Evolutionary conservation across 2,329 filamentous ascomycete species (phyloP).

Genomic region (Thielaviopsis populi): DNA sequence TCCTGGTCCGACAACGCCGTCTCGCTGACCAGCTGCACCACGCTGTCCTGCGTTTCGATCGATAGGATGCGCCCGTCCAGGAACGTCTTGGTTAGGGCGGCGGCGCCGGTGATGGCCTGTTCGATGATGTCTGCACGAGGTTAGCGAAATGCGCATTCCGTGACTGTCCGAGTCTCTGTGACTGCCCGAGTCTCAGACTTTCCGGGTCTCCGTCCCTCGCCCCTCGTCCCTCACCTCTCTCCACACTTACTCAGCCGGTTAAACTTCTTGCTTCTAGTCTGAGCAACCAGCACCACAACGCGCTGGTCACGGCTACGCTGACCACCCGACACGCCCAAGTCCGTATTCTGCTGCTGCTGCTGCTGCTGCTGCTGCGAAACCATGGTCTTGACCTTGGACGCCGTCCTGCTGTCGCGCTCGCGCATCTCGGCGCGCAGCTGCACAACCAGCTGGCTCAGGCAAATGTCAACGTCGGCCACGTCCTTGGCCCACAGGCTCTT

Average conservation of each 20-base stretch:
- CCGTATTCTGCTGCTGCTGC: conserved; percentile 9
- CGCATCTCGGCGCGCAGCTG: conserved; percentile 74
- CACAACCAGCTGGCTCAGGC: conserved; percentile 49
- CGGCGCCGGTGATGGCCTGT: conserved; percentile 47
- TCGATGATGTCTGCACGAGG: conserved; percentile 61
- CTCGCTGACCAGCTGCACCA: conserved; percentile 59
- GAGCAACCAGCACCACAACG: conserved; percentile 69
- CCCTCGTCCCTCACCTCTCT: not conserved
- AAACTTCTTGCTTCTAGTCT: conserved; percentile 78
- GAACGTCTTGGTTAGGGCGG: conserved; percentile 53
- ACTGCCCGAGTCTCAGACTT: too few relatives aligned
- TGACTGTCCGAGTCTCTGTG: too few relatives aligned
- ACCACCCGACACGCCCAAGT: conserved; percentile 21
- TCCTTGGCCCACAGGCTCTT: conserved; percentile 66
- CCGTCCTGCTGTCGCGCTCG: conserved; percentile 54
- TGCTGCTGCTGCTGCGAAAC: conserved; percentile 20
- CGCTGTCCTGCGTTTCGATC: conserved; percentile 72
- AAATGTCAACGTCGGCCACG: conserved; percentile 56
- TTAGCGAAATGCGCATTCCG: too few relatives aligned
- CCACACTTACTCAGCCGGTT: conserved; percentile 46
- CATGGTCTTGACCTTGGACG: conserved; percentile 27
- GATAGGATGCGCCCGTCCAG: conserved; percentile 68
- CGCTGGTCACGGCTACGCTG: conserved; percentile 40
- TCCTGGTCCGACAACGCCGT: conserved; percentile 68
- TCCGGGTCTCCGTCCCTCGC: not conserved